Percentiles rank a stretch among this genome's conserved stretches.
phyloP scores from a whole-genome alignment of 805 yeast genomes.

The Scheffersomyces lignosus region DNA sequence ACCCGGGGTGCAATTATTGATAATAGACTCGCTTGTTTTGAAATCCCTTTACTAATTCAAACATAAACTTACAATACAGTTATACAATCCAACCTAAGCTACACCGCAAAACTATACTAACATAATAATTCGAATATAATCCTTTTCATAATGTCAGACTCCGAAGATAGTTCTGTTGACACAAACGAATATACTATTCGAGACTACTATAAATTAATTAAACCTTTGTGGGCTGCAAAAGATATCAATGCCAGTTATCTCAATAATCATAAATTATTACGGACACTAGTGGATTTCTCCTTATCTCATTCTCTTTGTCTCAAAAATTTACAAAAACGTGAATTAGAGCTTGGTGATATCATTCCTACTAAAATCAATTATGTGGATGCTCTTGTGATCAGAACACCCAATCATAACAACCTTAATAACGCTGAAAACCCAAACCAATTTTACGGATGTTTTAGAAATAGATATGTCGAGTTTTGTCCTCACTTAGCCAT shows the following conservation, averaged over 20 bases:
- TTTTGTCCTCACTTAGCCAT: slow-evolving; percentile 27
- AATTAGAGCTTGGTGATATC: slow-evolving; percentile 22
- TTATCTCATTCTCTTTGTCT: slow-evolving; percentile 20
- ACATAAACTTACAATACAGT: no score
- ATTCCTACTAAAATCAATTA: background rate
- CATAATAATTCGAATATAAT: no score
- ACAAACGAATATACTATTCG: slow-evolving; percentile 12
- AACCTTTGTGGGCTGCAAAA: slow-evolving; percentile 15
- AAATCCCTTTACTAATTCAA: no score
- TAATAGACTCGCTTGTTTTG: no score
- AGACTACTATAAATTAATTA: slow-evolving; percentile 20
- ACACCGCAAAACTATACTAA: no score
- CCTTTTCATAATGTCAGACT: slow-evolving; percentile 18
- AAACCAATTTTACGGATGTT: slow-evolving; percentile 16
- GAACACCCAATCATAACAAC: slow-evolving; percentile 2
- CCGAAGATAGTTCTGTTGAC: slow-evolving; percentile 16
- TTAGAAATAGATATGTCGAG: slow-evolving; percentile 24
- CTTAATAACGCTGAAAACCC: slow-evolving; percentile 1
- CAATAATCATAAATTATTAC: slow-evolving; percentile 18
- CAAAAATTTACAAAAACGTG: slow-evolving; percentile 24
- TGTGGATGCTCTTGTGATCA: slow-evolving; percentile 4
- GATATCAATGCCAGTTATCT: slow-evolving; percentile 11
- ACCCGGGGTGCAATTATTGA: no score
- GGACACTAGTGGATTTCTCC: slow-evolving; percentile 27
- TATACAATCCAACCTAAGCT: no score